Evolutionary conservation across 192 early-diverging fungal genomes (phyloP).

Genomic region (Spizellomyces sp.): DNA sequence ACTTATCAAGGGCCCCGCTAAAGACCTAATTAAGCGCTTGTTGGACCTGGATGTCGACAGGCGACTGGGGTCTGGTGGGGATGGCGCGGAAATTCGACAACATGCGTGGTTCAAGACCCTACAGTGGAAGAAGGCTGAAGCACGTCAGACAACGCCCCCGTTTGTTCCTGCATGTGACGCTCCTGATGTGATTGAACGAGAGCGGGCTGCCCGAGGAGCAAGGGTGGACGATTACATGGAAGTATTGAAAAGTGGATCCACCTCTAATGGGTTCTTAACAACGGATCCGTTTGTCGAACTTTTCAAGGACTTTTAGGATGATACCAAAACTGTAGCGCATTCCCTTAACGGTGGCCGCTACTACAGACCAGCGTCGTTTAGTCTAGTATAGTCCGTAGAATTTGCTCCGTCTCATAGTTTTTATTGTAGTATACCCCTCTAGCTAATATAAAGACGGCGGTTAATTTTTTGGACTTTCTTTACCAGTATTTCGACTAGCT

Average conservation of each 20-base stretch:
- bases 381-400: no score
- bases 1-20: constrained; percentile 37
- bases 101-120: constrained; percentile 70
- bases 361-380: no score
- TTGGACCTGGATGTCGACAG: constrained; percentile 44
- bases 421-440: no score
- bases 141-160: constrained; percentile 42
- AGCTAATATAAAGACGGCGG: no score
- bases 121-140: constrained; percentile 56
- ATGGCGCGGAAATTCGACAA: constrained; percentile 61
- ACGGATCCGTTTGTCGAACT: constrained; percentile 32
- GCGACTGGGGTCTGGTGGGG: constrained; percentile 37
- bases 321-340: no score
- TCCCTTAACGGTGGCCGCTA: no score
- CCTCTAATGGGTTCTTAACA: constrained; percentile 10
- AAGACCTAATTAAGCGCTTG: constrained; percentile 36
- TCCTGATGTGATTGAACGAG: constrained; percentile 48
- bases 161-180: constrained; percentile 47
- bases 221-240: constrained; percentile 39
- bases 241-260: constrained; percentile 26
- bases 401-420: no score
- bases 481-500: no score
- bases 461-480: no score
- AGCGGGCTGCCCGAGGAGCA: constrained; percentile 36
- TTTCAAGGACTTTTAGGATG: constrained; percentile 38